Percentiles rank a stretch among this genome's conserved stretches.
These are phyloP conservation scores for Asterochloris sp. DNA, from an alignment of 139 green algal genomes.

Conservation along the genomic window DNA sequence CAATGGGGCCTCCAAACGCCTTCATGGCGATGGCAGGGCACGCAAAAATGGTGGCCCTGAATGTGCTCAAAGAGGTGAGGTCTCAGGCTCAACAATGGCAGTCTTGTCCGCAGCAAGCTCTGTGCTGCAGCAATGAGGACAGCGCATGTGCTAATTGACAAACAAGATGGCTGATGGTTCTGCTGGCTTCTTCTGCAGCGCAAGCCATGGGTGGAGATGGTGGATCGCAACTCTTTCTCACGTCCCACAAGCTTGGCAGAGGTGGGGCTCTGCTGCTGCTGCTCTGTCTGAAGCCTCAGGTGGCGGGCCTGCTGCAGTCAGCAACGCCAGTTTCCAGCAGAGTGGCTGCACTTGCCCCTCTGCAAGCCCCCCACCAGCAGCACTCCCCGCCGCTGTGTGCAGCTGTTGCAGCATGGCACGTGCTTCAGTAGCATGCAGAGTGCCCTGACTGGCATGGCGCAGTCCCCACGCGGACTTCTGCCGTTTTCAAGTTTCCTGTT, in stretches of 20 bases:
- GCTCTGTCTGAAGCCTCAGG: background rate
- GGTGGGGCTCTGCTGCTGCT: conserved; percentile 28
- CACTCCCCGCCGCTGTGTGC: too few relatives aligned
- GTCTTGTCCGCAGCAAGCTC: background rate
- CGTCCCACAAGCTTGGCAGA: conserved; percentile 74
- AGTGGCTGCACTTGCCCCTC: background rate
- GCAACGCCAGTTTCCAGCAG: background rate
- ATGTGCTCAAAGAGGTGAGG: conserved; percentile 27
- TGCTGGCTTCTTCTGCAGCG: conserved; percentile 44
- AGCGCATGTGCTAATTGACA: background rate
- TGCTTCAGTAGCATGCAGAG: too few relatives aligned
- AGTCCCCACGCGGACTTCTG: too few relatives aligned
- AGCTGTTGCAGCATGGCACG: too few relatives aligned
- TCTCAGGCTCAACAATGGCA: background rate
- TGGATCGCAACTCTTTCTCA: conserved; percentile 73
- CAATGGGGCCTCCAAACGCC: conserved; percentile 12
- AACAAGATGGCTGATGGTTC: background rate
- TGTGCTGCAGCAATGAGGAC: background rate
- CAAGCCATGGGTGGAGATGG: conserved; percentile 87
- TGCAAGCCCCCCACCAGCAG: background rate
- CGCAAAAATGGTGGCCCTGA: conserved; percentile 9
- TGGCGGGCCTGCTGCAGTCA: too few relatives aligned
- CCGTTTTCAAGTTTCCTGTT: too few relatives aligned
- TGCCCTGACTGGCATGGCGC: too few relatives aligned
- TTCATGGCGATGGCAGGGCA: conserved; percentile 21